Evolutionary conservation across 306 rosid species (phyloP).

Genomic region (Oemleria cerasiformis): DNA sequence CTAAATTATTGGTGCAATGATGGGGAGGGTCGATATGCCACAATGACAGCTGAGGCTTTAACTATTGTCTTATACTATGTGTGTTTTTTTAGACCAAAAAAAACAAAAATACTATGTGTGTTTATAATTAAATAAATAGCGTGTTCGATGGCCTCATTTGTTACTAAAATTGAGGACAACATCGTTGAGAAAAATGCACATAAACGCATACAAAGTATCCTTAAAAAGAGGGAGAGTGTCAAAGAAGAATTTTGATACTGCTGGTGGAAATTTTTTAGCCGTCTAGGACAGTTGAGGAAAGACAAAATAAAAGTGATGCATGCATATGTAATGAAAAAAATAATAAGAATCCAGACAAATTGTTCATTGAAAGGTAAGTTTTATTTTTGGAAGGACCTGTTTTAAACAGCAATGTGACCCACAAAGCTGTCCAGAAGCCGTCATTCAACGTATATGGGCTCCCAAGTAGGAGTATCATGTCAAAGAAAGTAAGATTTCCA

Average conservation of each 20-base stretch:
- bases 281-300: background rate
- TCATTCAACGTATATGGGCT: constrained; percentile 45
- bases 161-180: too few species aligned
- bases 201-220: background rate
- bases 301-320: constrained; percentile 11
- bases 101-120: too few species aligned
- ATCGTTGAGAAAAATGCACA: too few species aligned
- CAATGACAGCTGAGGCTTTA: background rate
- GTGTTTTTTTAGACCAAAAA: too few species aligned
- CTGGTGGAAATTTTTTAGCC: background rate
- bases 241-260: background rate
- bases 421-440: constrained; percentile 39
- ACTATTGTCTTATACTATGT: too few species aligned
- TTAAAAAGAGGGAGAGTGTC: background rate
- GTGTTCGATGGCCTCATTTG: too few species aligned
- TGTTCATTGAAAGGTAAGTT: constrained; percentile 14
- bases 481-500: background rate
- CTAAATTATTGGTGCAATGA: background rate
- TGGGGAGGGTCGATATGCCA: background rate
- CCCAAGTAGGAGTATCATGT: background rate
- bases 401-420: constrained; percentile 18
- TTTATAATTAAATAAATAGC: too few species aligned
- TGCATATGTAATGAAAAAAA: background rate
- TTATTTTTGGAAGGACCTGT: constrained; percentile 1
- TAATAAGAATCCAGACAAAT: background rate